Percentiles rank a stretch among this genome's conserved stretches.
These are phyloP conservation scores for Gypsophila paniculata DNA, from an alignment of 179 eudicot species.

Conservation along the genomic window DNA sequence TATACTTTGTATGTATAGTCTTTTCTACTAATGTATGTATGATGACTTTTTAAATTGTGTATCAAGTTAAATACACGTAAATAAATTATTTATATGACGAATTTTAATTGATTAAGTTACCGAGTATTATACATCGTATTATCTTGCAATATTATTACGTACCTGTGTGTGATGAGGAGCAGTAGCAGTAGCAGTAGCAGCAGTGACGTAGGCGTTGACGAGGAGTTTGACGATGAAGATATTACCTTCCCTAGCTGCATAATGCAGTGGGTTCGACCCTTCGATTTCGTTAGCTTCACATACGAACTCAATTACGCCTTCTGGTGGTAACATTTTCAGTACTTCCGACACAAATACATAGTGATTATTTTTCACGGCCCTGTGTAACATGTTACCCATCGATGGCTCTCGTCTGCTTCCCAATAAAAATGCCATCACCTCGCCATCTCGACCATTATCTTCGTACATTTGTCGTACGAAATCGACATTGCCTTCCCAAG, in stretches of 20 bases:
- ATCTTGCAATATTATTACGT: not conserved
- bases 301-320: not conserved
- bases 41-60: too few relatives aligned
- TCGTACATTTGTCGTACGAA: not conserved
- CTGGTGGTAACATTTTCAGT: not conserved
- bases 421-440: not conserved
- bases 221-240: conserved; percentile 3
- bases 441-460: not conserved
- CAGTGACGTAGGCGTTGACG: conserved; percentile 3
- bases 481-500: not conserved
- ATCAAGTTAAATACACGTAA: too few relatives aligned
- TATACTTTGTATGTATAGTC: not conserved
- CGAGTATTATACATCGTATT: not conserved
- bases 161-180: too few relatives aligned
- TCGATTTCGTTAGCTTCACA: not conserved
- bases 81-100: too few relatives aligned
- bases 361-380: conserved; percentile 9
- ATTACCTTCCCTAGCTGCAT: conserved; percentile 11
- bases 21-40: too few relatives aligned
- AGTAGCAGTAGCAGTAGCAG: conserved; percentile 7
- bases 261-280: conserved; percentile 8
- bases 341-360: not conserved
- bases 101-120: too few relatives aligned
- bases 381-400: not conserved
- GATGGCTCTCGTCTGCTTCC: not conserved